Percentiles rank a stretch among this genome's conserved stretches.
These are phyloP conservation scores for Trichoderma parareesei DNA, from an alignment of 495 filamentous ascomycete species.

Conservation along the genomic window DNA sequence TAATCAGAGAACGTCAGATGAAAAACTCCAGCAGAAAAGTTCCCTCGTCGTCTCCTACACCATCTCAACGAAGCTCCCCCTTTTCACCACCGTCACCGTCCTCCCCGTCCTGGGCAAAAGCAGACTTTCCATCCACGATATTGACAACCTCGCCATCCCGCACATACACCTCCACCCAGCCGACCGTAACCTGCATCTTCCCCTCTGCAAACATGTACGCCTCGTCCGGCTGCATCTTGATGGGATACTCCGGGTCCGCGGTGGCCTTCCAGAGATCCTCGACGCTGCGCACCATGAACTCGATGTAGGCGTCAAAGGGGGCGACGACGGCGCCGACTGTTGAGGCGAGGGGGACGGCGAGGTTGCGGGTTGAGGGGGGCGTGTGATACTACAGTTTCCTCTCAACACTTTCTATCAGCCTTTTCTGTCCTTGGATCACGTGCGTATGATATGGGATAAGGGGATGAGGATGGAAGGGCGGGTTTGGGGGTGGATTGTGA, in stretches of 20 bases:
- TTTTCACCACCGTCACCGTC: too few relatives aligned
- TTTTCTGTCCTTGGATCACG: too few relatives aligned
- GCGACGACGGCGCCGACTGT: neutral
- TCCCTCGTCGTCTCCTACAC: too few relatives aligned
- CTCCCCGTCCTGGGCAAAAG: neutral
- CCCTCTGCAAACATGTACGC: neutral
- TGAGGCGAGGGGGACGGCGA: neutral
- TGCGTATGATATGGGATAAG: too few relatives aligned
- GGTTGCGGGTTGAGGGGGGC: neutral
- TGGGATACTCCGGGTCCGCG: neutral
- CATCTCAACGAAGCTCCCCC: too few relatives aligned
- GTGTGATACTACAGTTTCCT: neutral
- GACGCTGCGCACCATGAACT: neutral
- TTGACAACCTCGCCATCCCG: neutral
- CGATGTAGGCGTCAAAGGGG: neutral
- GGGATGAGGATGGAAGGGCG: neutral
- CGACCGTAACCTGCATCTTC: neutral
- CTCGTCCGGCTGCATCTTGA: neutral
- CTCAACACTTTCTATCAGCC: too few relatives aligned
- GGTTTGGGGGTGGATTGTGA: too few relatives aligned
- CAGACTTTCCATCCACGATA: neutral
- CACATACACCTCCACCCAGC: neutral
- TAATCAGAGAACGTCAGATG: too few relatives aligned
- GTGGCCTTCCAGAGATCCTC: neutral
- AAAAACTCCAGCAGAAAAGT: too few relatives aligned